These are phyloP conservation scores for Pichia sp. DNA, from an alignment of 1,139 yeast species.

Conservation along the genomic window DNA sequence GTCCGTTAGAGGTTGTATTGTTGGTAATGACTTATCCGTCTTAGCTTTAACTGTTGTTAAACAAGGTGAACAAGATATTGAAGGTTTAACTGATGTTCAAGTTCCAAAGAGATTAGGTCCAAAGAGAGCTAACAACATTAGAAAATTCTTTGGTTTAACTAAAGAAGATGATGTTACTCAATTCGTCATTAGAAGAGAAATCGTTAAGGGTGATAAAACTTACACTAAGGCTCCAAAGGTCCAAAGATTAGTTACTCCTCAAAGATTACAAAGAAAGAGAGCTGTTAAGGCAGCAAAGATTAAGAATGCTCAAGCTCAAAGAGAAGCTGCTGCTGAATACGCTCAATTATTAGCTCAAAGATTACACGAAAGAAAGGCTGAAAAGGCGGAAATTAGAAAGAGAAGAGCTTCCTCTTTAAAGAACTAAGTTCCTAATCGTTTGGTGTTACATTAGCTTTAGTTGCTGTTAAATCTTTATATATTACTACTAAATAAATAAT, in stretches of 20 bases:
- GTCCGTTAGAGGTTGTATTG: conserved; percentile 99
- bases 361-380: conserved; percentile 97
- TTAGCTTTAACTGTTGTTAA: conserved; percentile 89
- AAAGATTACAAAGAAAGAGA: conserved; percentile 99
- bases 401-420: conserved; percentile 99
- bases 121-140: conserved; percentile 99
- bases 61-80: conserved; percentile 96
- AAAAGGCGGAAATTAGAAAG: conserved; percentile 96
- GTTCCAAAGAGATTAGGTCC: conserved; percentile 99
- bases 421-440: conserved; percentile 37
- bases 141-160: conserved; percentile 98
- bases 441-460: background rate
- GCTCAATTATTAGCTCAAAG: conserved; percentile 98
- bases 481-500: conserved; percentile 4
- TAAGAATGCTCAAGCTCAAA: conserved; percentile 96
- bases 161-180: conserved; percentile 93
- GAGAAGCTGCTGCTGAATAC: conserved; percentile 99
- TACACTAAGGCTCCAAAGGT: conserved; percentile 99
- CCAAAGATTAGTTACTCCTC: conserved; percentile 99
- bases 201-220: conserved; percentile 95
- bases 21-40: conserved; percentile 95
- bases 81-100: conserved; percentile 90
- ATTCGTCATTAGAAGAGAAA: conserved; percentile 98
- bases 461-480: conserved; percentile 4
- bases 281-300: conserved; percentile 90